Base-by-base conservation (phyloP, 352 stramenopile genomes). In the Pythium diclinum region DNA sequence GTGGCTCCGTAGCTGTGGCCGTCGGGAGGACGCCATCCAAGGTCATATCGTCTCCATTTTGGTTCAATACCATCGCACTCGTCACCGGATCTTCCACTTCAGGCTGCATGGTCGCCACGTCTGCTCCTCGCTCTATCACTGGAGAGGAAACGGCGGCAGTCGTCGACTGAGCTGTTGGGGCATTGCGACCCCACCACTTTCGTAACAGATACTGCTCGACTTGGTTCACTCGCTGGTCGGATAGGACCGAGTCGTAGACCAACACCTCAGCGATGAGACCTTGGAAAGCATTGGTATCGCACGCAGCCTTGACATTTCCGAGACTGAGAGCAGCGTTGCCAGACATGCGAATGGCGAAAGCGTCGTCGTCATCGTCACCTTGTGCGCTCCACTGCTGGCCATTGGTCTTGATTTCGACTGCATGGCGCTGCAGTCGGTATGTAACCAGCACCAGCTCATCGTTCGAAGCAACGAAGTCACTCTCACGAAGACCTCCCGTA, bases 251-350 rank as follows among this genome's bases (percentile, higher is more conserved):
- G 48, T 88, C 63, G 42, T 84, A 90, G 21, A 88, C 34, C 33
- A 88, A 61, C 3, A 90, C 59, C 46, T 90, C 81, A 1, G 72
- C 80, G 28, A 90, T 74, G 33, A 63, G 67, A 9, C 81, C 81
- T 36, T 84, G 76, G 59, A 88, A 90, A 1, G 75, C 75, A 23
- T 87, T 88, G 0, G 75, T 77, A 32, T 90, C 81, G 33, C 79
- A 90, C 16, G 67, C 42, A 1, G 54, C 42, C 51, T 88, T 83
- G 42, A 78, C 74, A 49, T 90, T 87, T 2, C 79, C 81, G 1
- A 90, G 65, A 52, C 72, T 83, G 23, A 90, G 59, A 21, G 68
- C 71, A 1, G 64, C 71, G 32, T 85, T 85, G 21, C 77, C 60
- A 8, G 78, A 87, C 47, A 89, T 58, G 4, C 73, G 80, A 38